Base-by-base conservation (phyloP, 192 early-diverging fungal genomes). In the Linnemannia schmuckeri region DNA sequence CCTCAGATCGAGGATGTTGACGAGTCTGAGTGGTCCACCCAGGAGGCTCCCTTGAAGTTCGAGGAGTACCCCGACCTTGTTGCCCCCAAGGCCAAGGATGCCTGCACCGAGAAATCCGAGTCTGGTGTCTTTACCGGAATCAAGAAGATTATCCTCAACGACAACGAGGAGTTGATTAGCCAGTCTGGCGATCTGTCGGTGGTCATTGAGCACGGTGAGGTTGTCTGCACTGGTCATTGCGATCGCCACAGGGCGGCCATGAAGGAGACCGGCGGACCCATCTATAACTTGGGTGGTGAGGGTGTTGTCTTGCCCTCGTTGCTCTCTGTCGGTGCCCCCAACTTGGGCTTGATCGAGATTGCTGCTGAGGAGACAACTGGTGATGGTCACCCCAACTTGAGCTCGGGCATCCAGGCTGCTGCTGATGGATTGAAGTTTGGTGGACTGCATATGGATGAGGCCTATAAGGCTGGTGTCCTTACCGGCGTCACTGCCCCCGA, bases 271-370 rank as follows among this genome's bases (percentile, higher is more conserved):
- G 76, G 47, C 18, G 76, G 68, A 6, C 82, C 75, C 8, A 41
- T 83, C 8, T 88, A 88, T 30, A 72, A 88, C 69, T 63, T 88
- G 27, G 87, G 82, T 20, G 88, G 88, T 15, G 84, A 85, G 71
- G 82, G 82, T 76, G 85, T 87, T 47, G 79, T 86, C 49, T 41
- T 89, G 70, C 83, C 85, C 49, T 89, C 80, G 68, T 72, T 86
- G 70, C 61, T 82, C 46, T 85, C 93, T 71, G 93, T 93, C n/a
- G 94, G 90, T 52, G 89, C 91, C 24, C 85, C 90, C 22, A 70
- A 80, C 42, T 79, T 96, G 8, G 96, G 96, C 8, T 79, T 96
- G 44, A 83, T 89, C 24, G 96, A 96, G 81, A 96, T 96, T 79
- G 52, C 79, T 30, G 69, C 81, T 4, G 96, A 96, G 81, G 80